These are phyloP conservation scores for Paradendryphiella salina DNA, from an alignment of 2,329 filamentous ascomycete genomes.

Conservation along the genomic window DNA sequence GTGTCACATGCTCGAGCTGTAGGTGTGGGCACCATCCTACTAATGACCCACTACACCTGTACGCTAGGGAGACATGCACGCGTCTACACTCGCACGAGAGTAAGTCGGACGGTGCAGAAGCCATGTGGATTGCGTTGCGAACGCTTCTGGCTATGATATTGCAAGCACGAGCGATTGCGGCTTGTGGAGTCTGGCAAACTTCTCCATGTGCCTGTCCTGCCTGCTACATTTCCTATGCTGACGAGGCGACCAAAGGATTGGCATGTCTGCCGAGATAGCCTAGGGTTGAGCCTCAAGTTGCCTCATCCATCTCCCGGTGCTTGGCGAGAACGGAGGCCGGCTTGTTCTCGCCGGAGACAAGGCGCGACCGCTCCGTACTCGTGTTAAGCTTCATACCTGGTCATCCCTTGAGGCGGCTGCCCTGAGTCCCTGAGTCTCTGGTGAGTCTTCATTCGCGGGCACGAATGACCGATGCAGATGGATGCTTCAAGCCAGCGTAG, in stretches of 20 bases:
- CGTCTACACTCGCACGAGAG: constrained; percentile 3
- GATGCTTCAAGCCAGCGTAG: constrained; percentile 13
- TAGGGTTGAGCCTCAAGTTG: constrained; percentile 25
- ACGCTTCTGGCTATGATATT: background rate
- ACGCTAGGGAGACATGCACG: constrained; percentile 21
- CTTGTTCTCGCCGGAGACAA: constrained; percentile 21
- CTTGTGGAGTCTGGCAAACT: background rate
- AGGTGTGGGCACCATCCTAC: constrained; percentile 31
- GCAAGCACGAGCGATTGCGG: background rate
- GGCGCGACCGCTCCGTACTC: constrained; percentile 15
- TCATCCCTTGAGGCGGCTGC: background rate
- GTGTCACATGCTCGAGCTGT: constrained; percentile 16
- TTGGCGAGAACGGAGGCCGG: constrained; percentile 28
- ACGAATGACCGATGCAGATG: constrained; percentile 1
- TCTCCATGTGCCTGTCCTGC: background rate
- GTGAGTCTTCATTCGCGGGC: constrained; percentile 15
- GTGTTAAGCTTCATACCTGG: constrained; percentile 1
- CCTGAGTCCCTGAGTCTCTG: constrained; percentile 11
- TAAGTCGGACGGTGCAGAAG: background rate
- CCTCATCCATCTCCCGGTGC: constrained; percentile 7
- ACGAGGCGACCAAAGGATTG: constrained; percentile 1
- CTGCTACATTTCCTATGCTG: background rate
- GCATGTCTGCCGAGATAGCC: constrained; percentile 12
- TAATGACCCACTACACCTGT: constrained; percentile 22
- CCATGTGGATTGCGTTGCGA: constrained; percentile 1